Evolutionary conservation across 78 protist genomes (phyloP), one percentile per base, ranked within the genome.

Genomic region (Mastigamoeba balamuthi): DNA sequence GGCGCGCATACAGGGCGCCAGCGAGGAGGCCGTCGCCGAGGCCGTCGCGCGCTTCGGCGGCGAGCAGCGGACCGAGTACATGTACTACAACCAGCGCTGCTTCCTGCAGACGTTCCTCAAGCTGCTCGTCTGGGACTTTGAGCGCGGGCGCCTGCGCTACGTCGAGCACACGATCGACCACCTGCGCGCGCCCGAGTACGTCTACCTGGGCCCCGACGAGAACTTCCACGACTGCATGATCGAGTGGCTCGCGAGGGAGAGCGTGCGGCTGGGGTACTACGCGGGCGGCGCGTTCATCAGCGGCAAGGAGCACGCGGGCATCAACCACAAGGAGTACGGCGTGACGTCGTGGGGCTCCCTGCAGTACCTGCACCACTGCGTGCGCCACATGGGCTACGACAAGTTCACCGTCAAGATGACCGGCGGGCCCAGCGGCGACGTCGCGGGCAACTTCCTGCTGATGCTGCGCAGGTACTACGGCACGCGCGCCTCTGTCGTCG

Each of bases 381-480:
- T 82, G 29, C 63, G 27, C 3, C 73, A 84, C 17, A 17, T 42
- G 8, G 86, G 77, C 30, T n/a, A 72, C 33, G 53, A 86, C 33
- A 86, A 83, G 52, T 40, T 72, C 41, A 82, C 92, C 40, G 86
- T 89, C 17, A 17, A 48, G 58, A 48, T 48, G 76, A 93, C 96
- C 4, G 96, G 96, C 72, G 96, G 96, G 28, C 96, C 96, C 65
- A 93, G 91, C 40, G 96, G 96, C 48, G 96, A 93, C 69, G 70
- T 93, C 8, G 96, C 93, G 10, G 69, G 87, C 33, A 93, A 93
- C 81, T 17, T 48, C 17, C 58, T 48, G 17, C 58, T 17, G 17
- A 17, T 48, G 33, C 58, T 48, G 33, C 58, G 17, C 58, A 17
- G 17, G 58, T 25, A 48, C 17, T 25, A 25, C 33, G 58, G 58